Evolutionary conservation across 177 flowering plant genomes (phyloP).

Genomic region (Vitis hybrid): DNA sequence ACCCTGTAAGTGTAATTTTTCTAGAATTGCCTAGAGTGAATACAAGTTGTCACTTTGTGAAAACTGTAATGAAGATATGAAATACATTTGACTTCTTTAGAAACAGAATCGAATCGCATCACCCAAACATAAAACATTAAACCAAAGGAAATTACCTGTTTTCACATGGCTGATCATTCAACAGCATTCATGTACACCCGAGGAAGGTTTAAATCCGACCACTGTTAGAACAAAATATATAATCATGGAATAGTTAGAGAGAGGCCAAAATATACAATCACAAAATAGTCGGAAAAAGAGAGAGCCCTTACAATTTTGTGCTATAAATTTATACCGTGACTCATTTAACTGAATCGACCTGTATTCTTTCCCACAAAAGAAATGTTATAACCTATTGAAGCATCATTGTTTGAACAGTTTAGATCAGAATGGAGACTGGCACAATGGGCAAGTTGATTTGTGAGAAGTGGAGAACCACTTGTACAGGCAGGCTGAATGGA

Average conservation of each 20-base stretch:
- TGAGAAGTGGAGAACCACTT: slow-evolving; percentile 99
- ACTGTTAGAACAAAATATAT: background rate
- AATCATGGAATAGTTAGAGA: background rate
- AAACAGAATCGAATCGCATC: too few relatives aligned
- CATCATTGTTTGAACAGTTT: background rate
- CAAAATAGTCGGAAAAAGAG: background rate
- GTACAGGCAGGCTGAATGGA: slow-evolving; percentile 87
- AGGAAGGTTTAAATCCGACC: too few relatives aligned
- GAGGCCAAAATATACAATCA: background rate
- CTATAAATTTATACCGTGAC: background rate
- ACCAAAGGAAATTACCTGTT: too few relatives aligned
- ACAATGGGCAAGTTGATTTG: slow-evolving; percentile 90
- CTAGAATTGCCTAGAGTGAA: too few relatives aligned
- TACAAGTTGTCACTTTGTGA: too few relatives aligned
- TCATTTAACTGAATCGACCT: background rate
- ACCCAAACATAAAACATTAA: too few relatives aligned
- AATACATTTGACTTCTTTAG: too few relatives aligned
- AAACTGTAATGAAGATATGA: too few relatives aligned
- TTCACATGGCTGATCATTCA: too few relatives aligned
- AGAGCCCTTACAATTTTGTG: background rate
- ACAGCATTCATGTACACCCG: too few relatives aligned
- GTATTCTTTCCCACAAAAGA: background rate
- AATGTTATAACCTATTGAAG: background rate
- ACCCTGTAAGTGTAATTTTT: too few relatives aligned
- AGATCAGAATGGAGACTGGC: slow-evolving; percentile 86